A percentile compares a stretch with the other conserved stretches of the same genome.
These are phyloP conservation scores for Amaranthus palmeri DNA, from an alignment of 148 eudicot species.

Conservation along the genomic window DNA sequence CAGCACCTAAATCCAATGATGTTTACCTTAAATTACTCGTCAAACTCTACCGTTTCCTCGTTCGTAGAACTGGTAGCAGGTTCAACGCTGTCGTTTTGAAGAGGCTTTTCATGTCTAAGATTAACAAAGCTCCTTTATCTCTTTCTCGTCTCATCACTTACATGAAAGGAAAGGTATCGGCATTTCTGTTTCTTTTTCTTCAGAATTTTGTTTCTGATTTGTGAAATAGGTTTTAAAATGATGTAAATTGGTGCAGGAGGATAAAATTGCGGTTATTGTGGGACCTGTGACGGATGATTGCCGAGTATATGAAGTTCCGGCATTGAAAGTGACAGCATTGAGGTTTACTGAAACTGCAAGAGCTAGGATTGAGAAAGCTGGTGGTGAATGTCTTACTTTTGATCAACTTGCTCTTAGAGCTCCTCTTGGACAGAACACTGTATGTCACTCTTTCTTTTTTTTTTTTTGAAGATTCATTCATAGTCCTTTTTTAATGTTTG, in stretches of 20 bases:
- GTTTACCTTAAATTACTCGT: conserved; percentile 36
- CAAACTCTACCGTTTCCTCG: conserved; percentile 72
- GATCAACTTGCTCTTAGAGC: conserved; percentile 91
- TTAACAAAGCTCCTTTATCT: conserved; percentile 76
- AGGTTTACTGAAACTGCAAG: conserved; percentile 89
- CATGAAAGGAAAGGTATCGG: conserved; percentile 65
- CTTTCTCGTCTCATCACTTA: conserved; percentile 71
- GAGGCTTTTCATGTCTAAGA: conserved; percentile 87
- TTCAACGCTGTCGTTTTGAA: conserved; percentile 81
- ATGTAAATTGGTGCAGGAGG: conserved; percentile 37
- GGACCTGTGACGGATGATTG: conserved; percentile 76
- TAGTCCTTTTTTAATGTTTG: background rate
- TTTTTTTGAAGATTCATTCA: background rate
- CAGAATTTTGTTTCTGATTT: background rate
- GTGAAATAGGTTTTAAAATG: background rate
- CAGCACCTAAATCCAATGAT: conserved; percentile 37
- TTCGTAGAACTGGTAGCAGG: conserved; percentile 80
- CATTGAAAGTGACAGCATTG: conserved; percentile 66
- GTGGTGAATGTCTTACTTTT: conserved; percentile 86
- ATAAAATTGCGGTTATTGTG: conserved; percentile 66
- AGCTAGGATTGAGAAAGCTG: conserved; percentile 93
- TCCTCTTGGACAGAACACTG: conserved; percentile 98
- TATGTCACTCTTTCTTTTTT: conserved; percentile 23
- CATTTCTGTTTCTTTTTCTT: background rate
- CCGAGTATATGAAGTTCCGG: conserved; percentile 60